Evolutionary conservation across 75 land plant genomes (phyloP), one percentile per base, ranked within the genome.

Genomic region (Sequoiadendron giganteum): DNA sequence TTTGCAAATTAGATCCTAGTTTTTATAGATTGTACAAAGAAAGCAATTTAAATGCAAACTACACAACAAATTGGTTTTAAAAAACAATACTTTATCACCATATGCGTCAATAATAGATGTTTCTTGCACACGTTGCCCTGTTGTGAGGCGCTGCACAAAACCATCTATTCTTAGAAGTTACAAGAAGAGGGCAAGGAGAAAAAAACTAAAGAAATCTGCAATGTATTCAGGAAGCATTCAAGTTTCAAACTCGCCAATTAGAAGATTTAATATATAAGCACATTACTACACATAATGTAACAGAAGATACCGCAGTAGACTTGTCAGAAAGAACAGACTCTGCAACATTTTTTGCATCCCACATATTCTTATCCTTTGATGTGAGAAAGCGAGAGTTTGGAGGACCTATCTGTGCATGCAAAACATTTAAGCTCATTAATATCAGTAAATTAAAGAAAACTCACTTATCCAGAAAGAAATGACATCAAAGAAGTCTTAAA

Each of bases 321-420:
- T 94, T 96, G 91, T 96, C 96, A 89, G 98, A 83, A 52, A 96
- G 88, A 89, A 96, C 94, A 88, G 98, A 95, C 49, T 94, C 95
- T 38, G 98, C 96, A 90, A 96, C 97, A 91, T 92, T 93, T 90
- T 93, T 94, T 55, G 98, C 94, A 47, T 54, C 89, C 98, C 98
- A 96, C 21, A 91, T 85, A 85, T 86, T 92, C 86, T 90, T 93
- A 81, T 96, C 98, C 28, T 88, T 90, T 86, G 95, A 91, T 86
- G 92, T 91, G 38, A 96, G 85, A 80, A 94, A 90, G 38, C 87
- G 68, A 65, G 82, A 43, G 90, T 95, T 96, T 15, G 95, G 97
- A 83, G 98, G 98, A 85, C 96, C 98, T 56, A 96, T 94, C 98
- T 96, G 94, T 75, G 87, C 76, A 58, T 43, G 72, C 28, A 43